Conservation (phyloP, 306 rosid genomes). For the Glycyrrhiza uralensis region DNA sequence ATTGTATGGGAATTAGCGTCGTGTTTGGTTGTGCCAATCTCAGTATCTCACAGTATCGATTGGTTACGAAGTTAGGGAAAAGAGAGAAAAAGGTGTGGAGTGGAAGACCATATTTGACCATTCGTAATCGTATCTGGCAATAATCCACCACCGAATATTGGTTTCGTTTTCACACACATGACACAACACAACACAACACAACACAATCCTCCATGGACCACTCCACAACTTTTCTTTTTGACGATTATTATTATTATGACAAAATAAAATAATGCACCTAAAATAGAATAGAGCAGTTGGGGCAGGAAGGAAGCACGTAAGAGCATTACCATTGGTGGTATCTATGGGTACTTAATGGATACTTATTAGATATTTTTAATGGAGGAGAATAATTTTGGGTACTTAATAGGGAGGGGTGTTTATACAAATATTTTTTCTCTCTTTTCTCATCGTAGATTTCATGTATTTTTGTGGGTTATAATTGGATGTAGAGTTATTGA, state of each 20-base stretch:
- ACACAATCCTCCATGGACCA: neutral
- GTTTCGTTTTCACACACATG: too few species aligned
- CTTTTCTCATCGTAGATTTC: too few species aligned
- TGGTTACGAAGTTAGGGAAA: neutral
- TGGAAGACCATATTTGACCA: conserved; percentile 1
- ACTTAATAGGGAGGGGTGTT: too few species aligned
- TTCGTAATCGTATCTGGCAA: neutral
- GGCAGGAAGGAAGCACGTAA: neutral
- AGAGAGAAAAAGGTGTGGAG: neutral
- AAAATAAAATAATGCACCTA: neutral
- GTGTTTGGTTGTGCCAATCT: conserved; percentile 2
- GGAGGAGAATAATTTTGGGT: too few species aligned
- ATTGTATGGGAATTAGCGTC: neutral
- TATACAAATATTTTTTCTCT: too few species aligned
- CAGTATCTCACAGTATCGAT: neutral
- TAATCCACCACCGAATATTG: neutral
- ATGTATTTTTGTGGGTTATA: too few species aligned
- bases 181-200: too few species aligned
- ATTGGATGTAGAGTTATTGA: too few species aligned
- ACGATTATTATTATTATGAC: neutral
- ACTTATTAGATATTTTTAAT: too few species aligned
- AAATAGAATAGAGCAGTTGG: neutral
- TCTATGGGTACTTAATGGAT: too few species aligned
- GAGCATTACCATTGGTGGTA: too few species aligned
- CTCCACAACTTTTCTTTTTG: neutral